phyloP scores from a whole-genome alignment of 345 rosid genomes.

The Euphorbia tirucalli region DNA sequence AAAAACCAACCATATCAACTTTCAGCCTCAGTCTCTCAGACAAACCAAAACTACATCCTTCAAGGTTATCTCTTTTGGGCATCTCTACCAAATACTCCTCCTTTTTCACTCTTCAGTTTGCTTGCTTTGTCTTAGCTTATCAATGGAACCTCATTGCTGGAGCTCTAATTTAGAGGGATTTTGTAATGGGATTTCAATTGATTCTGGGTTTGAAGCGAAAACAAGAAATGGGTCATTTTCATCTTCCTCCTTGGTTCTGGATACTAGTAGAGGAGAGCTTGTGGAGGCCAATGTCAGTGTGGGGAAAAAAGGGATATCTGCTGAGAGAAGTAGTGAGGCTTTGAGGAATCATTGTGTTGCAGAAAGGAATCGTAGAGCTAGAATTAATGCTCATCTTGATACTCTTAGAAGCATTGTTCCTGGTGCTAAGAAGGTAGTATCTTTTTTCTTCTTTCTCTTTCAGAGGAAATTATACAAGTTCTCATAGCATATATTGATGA shows the following conservation, averaged over 20 bases:
- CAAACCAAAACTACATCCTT: not conserved
- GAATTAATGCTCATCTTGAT: conserved; percentile 69
- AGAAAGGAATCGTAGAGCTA: conserved; percentile 73
- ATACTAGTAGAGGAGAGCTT: conserved; percentile 53
- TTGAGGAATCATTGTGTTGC: conserved; percentile 70
- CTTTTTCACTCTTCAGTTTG: not conserved
- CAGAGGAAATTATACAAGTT: not conserved
- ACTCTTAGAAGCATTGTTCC: conserved; percentile 62
- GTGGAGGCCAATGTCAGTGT: conserved; percentile 44
- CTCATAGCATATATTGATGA: not conserved
- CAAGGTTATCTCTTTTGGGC: not conserved
- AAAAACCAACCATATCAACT: too few relatives aligned
- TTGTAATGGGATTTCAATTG: conserved; percentile 1
- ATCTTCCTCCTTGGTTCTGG: conserved; percentile 45
- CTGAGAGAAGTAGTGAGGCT: conserved; percentile 52
- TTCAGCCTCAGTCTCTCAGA: too few relatives aligned
- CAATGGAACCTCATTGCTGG: conserved; percentile 6
- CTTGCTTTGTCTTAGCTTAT: not conserved
- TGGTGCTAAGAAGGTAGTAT: conserved; percentile 54
- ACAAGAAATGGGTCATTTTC: conserved; percentile 12
- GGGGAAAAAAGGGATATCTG: conserved; percentile 47
- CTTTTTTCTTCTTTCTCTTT: conserved; percentile 7
- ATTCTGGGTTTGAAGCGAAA: conserved; percentile 5
- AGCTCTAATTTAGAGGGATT: conserved; percentile 11
- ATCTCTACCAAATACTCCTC: conserved; percentile 1